Conservation (phyloP, 2,329 filamentous ascomycete genomes). For the Aspergillus sp. region DNA sequence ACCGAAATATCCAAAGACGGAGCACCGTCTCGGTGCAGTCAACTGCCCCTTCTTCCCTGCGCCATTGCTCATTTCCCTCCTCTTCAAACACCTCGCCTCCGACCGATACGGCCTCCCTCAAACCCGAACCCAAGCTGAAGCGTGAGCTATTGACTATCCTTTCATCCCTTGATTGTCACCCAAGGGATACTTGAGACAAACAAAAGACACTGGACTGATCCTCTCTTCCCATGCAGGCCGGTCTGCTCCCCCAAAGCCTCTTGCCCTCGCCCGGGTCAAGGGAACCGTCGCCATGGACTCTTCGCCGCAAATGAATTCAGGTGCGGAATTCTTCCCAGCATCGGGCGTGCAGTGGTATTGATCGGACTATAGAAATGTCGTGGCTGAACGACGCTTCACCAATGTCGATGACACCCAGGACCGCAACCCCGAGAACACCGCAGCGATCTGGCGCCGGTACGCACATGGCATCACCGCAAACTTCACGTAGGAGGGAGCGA, state of each 20-base stretch:
- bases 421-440: conserved; percentile 25
- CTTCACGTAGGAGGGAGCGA: not conserved
- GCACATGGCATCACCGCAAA: conserved; percentile 8
- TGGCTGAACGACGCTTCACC: conserved; percentile 36
- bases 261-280: conserved; percentile 36
- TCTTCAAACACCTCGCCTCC: conserved; percentile 18
- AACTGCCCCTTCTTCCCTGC: conserved; percentile 26
- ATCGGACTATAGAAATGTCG: conserved; percentile 27
- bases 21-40: conserved; percentile 28
- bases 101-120: conserved; percentile 22
- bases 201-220: conserved; percentile 12
- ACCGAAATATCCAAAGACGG: conserved; percentile 28
- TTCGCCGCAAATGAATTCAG: conserved; percentile 26
- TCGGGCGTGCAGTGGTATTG: conserved; percentile 8
- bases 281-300: conserved; percentile 35
- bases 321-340: conserved; percentile 16
- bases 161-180: conserved; percentile 9
- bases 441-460: conserved; percentile 27
- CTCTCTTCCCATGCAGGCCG: conserved; percentile 19
- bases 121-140: conserved; percentile 21
- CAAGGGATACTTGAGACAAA: conserved; percentile 11
- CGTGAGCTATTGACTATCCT: conserved; percentile 23
- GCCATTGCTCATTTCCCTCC: conserved; percentile 28
- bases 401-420: conserved; percentile 22
- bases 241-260: conserved; percentile 30